These are phyloP conservation scores for Selaginella moellendorffii DNA, from an alignment of 75 land plant genomes.

Conservation along the genomic window DNA sequence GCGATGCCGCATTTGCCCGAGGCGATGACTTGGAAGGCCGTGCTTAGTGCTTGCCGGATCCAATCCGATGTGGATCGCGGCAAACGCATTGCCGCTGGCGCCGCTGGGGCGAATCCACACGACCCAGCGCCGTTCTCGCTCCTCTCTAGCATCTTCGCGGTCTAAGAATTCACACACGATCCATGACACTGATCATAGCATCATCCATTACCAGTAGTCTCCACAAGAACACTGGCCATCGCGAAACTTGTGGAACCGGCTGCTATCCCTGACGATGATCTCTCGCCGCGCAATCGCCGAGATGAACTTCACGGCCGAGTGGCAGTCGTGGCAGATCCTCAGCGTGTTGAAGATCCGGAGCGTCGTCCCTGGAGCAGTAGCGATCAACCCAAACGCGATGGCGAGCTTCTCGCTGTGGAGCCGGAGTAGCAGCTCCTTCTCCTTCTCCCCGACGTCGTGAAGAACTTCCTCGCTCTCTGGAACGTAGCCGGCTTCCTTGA, in stretches of 20 bases:
- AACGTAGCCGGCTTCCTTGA: slow-evolving; percentile 9
- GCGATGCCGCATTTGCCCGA: no score
- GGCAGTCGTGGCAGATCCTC: slow-evolving; percentile 12
- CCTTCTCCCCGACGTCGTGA: slow-evolving; percentile 12
- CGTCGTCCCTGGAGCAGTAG: slow-evolving; percentile 5
- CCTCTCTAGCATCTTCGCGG: no score
- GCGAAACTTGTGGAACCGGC: slow-evolving; percentile 10
- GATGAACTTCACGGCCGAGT: slow-evolving; percentile 11
- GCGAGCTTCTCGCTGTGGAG: slow-evolving; percentile 16
- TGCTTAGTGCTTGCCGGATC: no score
- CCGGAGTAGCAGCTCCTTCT: slow-evolving; percentile 11
- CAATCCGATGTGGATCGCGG: no score
- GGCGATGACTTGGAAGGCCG: no score
- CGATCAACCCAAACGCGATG: slow-evolving; percentile 11
- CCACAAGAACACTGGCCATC: slow-evolving; percentile 11
- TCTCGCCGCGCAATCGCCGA: slow-evolving; percentile 11
- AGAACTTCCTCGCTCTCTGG: neutral
- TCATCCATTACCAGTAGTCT: slow-evolving; percentile 11
- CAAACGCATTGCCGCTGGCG: no score
- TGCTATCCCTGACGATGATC: slow-evolving; percentile 12
- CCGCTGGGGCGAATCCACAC: no score
- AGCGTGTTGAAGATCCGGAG: slow-evolving; percentile 9
- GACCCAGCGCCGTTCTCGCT: no score
- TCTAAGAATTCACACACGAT: no score
- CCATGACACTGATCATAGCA: no score